Conservation (phyloP, 2,329 filamentous ascomycete genomes). For the Colletotrichum echinochloae region DNA sequence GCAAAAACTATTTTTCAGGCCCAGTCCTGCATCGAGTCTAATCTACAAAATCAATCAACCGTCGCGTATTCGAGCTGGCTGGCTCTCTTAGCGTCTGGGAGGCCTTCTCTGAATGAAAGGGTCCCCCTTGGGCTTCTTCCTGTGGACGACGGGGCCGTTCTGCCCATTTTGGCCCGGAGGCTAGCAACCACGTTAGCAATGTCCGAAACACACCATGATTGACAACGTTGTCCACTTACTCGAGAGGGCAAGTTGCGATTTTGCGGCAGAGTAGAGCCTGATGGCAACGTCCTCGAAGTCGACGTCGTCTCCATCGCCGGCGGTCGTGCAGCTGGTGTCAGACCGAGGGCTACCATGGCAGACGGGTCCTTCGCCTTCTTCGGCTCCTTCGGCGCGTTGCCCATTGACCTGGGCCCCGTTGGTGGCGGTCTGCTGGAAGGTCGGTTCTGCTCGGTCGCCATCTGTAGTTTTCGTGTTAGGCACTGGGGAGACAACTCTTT, state of each 20-base stretch:
- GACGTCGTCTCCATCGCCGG: constrained; percentile 45
- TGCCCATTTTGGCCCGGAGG: constrained; percentile 30
- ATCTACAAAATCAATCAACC: constrained; percentile 35
- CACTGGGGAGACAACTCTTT: background rate
- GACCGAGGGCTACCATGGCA: constrained; percentile 64
- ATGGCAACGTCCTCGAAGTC: constrained; percentile 33
- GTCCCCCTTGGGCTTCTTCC: constrained; percentile 57
- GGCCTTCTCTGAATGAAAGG: constrained; percentile 58
- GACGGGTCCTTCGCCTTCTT: constrained; percentile 58
- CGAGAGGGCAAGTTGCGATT: constrained; percentile 30
- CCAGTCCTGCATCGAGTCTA: constrained; percentile 28
- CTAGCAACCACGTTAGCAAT: constrained; percentile 19
- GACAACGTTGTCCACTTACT: constrained; percentile 10
- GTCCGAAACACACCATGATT: background rate
- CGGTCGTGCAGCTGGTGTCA: constrained; percentile 59
- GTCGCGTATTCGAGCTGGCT: background rate
- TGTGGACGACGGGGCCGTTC: constrained; percentile 42
- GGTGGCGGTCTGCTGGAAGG: constrained; percentile 37
- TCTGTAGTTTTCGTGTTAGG: constrained; percentile 33
- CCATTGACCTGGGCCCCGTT: constrained; percentile 38
- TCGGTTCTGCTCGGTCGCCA: constrained; percentile 39
- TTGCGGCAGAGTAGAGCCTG: constrained; percentile 8
- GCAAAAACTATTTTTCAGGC: constrained; percentile 19
- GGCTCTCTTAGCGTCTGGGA: constrained; percentile 39
- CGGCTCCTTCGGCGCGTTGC: constrained; percentile 39